Evolutionary conservation across 2,329 filamentous ascomycete genomes (phyloP), one percentile per base, ranked within the genome.

Genomic region (Verticillium nubilum): DNA sequence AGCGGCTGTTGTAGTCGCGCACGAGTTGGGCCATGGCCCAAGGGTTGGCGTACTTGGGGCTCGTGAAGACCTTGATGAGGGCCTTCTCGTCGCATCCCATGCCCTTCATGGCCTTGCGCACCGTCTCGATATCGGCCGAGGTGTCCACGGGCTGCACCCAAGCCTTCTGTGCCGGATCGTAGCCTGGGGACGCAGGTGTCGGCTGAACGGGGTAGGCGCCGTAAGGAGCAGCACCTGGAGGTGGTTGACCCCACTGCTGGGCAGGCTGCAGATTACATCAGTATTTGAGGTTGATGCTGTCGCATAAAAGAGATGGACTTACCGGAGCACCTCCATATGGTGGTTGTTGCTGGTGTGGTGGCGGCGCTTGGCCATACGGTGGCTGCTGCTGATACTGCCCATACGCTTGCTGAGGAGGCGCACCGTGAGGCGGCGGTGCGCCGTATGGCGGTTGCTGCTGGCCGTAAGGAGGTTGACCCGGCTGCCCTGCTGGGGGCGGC

Each of bases 61-160:
- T 66, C 0, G 71, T 63, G 10, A 75, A 62, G 7, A 72, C 61
- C 3, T 63, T 63, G 35, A 74, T 70, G 10, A 75, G 58, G 0
- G 69, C 64, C 2, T 62, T 58, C 57, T 74, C 69, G 23, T 74
- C 69, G 35, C 72, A 73, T 1, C 71, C 73, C 63, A 71, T 69
- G 7, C 70, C 71, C 60, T 72, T 71, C 72, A 74, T 73, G 1
- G 72, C 71, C 25, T 72, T 70, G 53, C 70, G 66, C 1, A 75
- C 57, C 1, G 61, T 52, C 60, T 74, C 69, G 0, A 66, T 66
- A 5, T 74, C 73, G 17, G 63, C 29, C 1, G 62, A 19, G 4
- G 71, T 73, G 31, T 75, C 67, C 12, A 73, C 65, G n/a, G 62
- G 68, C 2, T 64, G 63, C 0, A 60, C 57, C 56, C 50, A 67